phyloP scores from a whole-genome alignment of 768 basidiomycete species.

The Tephrocybe rancida region DNA sequence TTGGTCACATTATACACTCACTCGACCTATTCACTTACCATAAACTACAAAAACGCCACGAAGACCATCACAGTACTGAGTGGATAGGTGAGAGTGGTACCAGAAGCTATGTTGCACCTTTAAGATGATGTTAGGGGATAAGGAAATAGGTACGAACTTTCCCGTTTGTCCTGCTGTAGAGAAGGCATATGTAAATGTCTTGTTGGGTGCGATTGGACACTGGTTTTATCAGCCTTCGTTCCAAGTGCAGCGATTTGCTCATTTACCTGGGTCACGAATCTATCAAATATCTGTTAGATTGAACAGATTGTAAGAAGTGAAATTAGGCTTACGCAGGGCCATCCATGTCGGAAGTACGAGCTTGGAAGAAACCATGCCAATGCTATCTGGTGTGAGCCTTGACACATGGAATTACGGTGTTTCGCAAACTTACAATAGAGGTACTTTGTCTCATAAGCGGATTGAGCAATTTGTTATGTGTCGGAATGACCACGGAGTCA shows the following conservation, averaged over 20 bases:
- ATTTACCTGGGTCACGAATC: conserved; percentile 44
- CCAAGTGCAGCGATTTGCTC: too few relatives aligned
- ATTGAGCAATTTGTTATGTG: conserved; percentile 20
- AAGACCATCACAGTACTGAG: conserved; percentile 54
- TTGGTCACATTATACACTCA: background rate
- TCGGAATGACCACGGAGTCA: conserved; percentile 24
- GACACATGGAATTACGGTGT: background rate
- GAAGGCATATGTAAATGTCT: conserved; percentile 36
- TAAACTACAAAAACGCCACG: conserved; percentile 31
- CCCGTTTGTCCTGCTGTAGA: conserved; percentile 34
- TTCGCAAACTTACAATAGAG: conserved; percentile 19
- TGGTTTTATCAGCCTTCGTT: background rate
- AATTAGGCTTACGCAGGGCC: conserved; percentile 32
- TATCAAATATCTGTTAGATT: background rate
- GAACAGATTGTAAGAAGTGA: conserved; percentile 8
- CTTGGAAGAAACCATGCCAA: conserved; percentile 39
- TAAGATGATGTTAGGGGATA: background rate
- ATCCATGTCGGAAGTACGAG: conserved; percentile 35
- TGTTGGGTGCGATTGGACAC: conserved; percentile 43
- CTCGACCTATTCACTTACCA: conserved; percentile 18
- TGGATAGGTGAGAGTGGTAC: conserved; percentile 45
- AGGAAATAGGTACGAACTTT: conserved; percentile 13
- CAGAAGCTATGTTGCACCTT: conserved; percentile 20
- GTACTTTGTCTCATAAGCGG: conserved; percentile 27
- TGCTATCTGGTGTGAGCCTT: conserved; percentile 20